Percentiles rank a stretch among this genome's conserved stretches.
Evolutionary conservation across 23 red algal genomes (phyloP).

Genomic region (Cyanidium caldarium): DNA sequence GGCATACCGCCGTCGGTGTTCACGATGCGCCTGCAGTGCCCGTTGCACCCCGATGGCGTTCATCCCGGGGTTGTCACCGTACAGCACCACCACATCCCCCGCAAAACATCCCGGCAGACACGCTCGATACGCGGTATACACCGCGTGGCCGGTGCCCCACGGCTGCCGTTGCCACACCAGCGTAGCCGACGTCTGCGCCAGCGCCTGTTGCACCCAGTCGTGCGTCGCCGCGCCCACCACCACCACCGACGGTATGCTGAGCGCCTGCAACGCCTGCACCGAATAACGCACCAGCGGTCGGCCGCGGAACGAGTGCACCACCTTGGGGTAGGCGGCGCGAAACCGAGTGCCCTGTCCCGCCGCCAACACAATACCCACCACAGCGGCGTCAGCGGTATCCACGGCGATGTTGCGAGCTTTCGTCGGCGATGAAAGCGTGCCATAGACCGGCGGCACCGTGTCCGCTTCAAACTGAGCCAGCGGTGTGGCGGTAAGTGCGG

Average conservation of each 20-base stretch:
- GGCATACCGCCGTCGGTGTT: no score
- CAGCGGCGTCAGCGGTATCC: no score
- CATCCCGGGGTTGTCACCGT: conserved; percentile 87
- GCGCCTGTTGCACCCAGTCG: conserved; percentile 11
- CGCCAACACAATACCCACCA: conserved; percentile 45
- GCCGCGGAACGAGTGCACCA: conserved; percentile 56
- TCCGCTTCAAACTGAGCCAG: background rate
- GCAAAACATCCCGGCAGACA: conserved; percentile 28
- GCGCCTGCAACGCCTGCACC: conserved; percentile 21
- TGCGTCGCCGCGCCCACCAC: conserved; percentile 49
- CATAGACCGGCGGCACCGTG: background rate
- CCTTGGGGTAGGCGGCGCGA: conserved; percentile 41
- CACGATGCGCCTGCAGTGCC: background rate
- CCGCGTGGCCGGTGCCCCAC: conserved; percentile 83
- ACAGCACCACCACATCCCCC: conserved; percentile 67
- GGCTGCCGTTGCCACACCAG: conserved; percentile 31
- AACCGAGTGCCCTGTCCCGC: conserved; percentile 83
- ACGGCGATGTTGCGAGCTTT: background rate
- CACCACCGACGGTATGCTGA: conserved; percentile 32
- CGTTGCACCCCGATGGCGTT: conserved; percentile 11
- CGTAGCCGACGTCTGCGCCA: background rate
- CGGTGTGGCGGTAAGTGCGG: background rate
- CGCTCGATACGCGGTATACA: conserved; percentile 23
- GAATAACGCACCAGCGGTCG: conserved; percentile 55
- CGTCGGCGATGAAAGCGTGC: no score